Base-by-base conservation (phyloP, 495 filamentous ascomycete species). In the Bacidia gigantensis region DNA sequence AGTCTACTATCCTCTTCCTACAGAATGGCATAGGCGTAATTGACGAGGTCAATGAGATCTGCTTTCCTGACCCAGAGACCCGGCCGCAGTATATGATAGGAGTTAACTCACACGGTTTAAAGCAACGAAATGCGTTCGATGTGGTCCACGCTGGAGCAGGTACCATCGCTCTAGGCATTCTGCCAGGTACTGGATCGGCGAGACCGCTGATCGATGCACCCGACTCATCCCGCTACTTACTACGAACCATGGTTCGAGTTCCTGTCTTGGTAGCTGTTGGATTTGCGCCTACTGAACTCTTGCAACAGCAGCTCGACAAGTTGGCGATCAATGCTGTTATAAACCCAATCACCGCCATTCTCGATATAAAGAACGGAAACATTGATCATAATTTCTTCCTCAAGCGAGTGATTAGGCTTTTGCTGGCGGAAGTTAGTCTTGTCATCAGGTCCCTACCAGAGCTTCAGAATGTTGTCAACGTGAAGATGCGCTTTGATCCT, bases 11-110 rank as follows among this genome's bases (percentile, higher is more conserved):
- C 26, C 73, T 84, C 38, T 77, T 98, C 21, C 60, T 94, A 3
- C 84, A 93, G 49, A 86, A 90, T 45, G 89, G 87, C 3, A 77
- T 97, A 69, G 90, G 89, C 1, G 64, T 83, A 2, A 66, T 88
- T 24, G 86, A 95, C n/a, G 71, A 75, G 32, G 66, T 95, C 18
- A 85, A 86, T 56, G 57, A 73, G 10, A 51, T 67, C 1, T 58
- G 90, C 11, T 98, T 94, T 59, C 73, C 77, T 0, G 72, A 87
- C 58, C 72, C 76, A 1, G 53, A 58, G 3, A 65, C 58, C 0
- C 76, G 88, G 21, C 92, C 92, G 1, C 72, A 77, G 40, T 95
- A 89, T 57, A 71, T 95, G 41, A 64, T 86, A 11, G 86, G 83
- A 1, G 77, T 90, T 47, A 70, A 83, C 51, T 78, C 76, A 5